Conservation (phyloP, 306 rosid genomes). For the Medicago truncatula region MtrunA17r5.0-ANR NC_053049.1:24683001-24683500, state of each 20-base stretch:
- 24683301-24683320: slow-evolving; percentile 7
- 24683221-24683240: slow-evolving; percentile 13
- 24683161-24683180: not conserved
- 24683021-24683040: not conserved
- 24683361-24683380: too few relatives aligned
- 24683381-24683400: too few relatives aligned
- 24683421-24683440: too few relatives aligned
- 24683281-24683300: slow-evolving; percentile 21
- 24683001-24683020: not conserved
- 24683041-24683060: not conserved
- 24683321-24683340: not conserved
- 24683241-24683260: slow-evolving; percentile 5
- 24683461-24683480: too few relatives aligned
- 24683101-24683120: not conserved
- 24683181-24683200: not conserved
- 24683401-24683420: too few relatives aligned
- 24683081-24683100: not conserved
- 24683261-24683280: slow-evolving; percentile 17
- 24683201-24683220: slow-evolving; percentile 20
- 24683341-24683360: too few relatives aligned
- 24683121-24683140: not conserved
- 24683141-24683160: too few relatives aligned
- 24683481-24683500: too few relatives aligned
- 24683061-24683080: not conserved
- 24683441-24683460: too few relatives aligned